These are phyloP conservation scores for Pythium brachiatum DNA, from an alignment of 352 stramenopile genomes.

Conservation along the genomic window DNA sequence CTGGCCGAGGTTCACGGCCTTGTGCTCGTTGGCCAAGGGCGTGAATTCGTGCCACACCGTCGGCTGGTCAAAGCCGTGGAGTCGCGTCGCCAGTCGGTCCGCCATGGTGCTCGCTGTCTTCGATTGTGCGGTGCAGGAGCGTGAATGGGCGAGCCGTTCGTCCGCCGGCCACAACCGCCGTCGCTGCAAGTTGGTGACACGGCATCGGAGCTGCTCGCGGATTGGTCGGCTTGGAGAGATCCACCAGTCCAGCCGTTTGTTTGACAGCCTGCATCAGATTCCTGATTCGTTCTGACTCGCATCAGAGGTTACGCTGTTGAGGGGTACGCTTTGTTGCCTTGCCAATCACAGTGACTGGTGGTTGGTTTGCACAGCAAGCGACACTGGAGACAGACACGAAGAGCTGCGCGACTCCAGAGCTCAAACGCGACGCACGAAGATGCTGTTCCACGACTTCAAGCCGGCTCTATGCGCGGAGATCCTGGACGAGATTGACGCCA, in stretches of 20 bases:
- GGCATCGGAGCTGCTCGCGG: slow-evolving; percentile 1
- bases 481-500: slow-evolving; percentile 60
- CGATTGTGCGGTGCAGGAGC: neutral
- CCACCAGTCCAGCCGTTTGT: neutral
- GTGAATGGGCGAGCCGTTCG: neutral
- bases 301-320: slow-evolving; percentile 1
- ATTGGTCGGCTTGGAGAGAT: slow-evolving; percentile 4
- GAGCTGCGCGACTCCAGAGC: neutral
- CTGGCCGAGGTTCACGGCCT: slow-evolving; percentile 92
- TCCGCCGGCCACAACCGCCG: neutral
- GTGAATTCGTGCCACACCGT: slow-evolving; percentile 90
- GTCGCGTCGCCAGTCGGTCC: slow-evolving; percentile 55
- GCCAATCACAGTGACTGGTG: neutral
- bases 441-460: slow-evolving; percentile 84
- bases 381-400: neutral
- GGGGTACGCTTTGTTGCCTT: neutral
- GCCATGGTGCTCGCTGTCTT: slow-evolving; percentile 32
- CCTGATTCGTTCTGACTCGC: neutral
- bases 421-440: slow-evolving; percentile 14
- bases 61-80: slow-evolving; percentile 70
- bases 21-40: slow-evolving; percentile 79
- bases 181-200: slow-evolving; percentile 7
- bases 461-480: slow-evolving; percentile 74
- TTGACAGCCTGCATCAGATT: neutral
- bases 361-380: neutral